These are phyloP conservation scores for Talaromyces thailandensis DNA, from an alignment of 495 filamentous ascomycete species.

Conservation along the genomic window DNA sequence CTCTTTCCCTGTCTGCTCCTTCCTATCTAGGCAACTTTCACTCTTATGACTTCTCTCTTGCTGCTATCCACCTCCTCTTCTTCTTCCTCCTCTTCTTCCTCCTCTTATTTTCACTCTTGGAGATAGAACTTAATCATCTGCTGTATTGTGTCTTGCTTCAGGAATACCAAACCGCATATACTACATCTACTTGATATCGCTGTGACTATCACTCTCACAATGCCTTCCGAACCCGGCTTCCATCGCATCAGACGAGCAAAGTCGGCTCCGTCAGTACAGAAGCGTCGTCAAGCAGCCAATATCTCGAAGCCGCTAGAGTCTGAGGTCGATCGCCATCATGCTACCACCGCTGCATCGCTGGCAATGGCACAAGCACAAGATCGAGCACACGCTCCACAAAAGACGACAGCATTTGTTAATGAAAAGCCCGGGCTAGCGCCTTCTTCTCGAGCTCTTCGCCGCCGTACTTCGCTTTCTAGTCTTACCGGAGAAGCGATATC, in stretches of 20 bases:
- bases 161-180: not conserved
- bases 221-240: constrained; percentile 27
- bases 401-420: constrained; percentile 23
- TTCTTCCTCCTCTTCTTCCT: not conserved
- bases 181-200: not conserved
- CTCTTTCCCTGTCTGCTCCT: not conserved
- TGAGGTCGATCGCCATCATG: constrained; percentile 48
- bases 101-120: not conserved
- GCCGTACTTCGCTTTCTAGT: constrained; percentile 11
- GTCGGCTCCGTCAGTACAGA: constrained; percentile 52
- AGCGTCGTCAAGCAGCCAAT: constrained; percentile 12
- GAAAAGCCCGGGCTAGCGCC: constrained; percentile 18
- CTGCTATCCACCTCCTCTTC: not conserved
- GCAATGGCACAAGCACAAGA: constrained; percentile 54
- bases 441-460: constrained; percentile 28
- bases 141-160: constrained; percentile 4
- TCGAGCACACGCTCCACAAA: constrained; percentile 21
- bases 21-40: not conserved
- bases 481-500: constrained; percentile 4
- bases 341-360: constrained; percentile 56
- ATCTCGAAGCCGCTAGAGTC: constrained; percentile 40
- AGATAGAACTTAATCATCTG: not conserved
- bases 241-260: constrained; percentile 48
- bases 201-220: not conserved
- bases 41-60: not conserved